Conservation (phyloP, 1,284 basidiomycete genomes). For the Bondarzewia mesenterica region DNA sequence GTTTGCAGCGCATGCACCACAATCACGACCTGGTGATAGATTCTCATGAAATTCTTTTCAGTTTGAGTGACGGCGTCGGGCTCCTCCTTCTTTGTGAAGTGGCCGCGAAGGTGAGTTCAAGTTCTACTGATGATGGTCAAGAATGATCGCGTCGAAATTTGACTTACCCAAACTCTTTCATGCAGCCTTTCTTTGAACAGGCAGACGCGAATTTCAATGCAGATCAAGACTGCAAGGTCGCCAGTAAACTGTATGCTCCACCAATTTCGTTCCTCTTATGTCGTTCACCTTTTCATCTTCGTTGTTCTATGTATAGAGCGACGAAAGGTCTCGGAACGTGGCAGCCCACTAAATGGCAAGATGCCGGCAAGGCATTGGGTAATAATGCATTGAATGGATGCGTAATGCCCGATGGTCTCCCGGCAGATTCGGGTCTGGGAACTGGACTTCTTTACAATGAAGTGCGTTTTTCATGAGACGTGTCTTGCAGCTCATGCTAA, state of each 20-base stretch:
- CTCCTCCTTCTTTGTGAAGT: constrained; percentile 54
- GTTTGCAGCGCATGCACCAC: constrained; percentile 12
- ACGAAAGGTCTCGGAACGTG: constrained; percentile 46
- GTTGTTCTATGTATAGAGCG: constrained; percentile 24
- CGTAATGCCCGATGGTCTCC: constrained; percentile 49
- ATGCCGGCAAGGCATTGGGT: constrained; percentile 44
- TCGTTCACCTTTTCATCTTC: background rate
- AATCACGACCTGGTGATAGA: constrained; percentile 1
- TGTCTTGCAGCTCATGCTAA: background rate
- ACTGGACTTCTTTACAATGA: constrained; percentile 44
- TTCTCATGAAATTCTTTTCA: constrained; percentile 18
- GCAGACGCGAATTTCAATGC: constrained; percentile 42
- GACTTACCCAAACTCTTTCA: too few relatives aligned
- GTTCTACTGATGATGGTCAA: too few relatives aligned
- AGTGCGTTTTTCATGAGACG: constrained; percentile 24
- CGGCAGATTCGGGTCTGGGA: constrained; percentile 24
- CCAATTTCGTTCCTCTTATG: too few relatives aligned
- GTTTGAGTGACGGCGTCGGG: constrained; percentile 43
- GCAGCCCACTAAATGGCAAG: constrained; percentile 51
- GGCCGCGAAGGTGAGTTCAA: too few relatives aligned
- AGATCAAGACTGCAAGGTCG: constrained; percentile 37
- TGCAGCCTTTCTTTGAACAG: constrained; percentile 47
- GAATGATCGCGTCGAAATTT: too few relatives aligned
- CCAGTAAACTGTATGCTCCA: constrained; percentile 23
- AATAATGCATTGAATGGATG: constrained; percentile 44